Evolutionary conservation across 148 eudicot species (phyloP).

Genomic region (Polygonum maritimum): DNA sequence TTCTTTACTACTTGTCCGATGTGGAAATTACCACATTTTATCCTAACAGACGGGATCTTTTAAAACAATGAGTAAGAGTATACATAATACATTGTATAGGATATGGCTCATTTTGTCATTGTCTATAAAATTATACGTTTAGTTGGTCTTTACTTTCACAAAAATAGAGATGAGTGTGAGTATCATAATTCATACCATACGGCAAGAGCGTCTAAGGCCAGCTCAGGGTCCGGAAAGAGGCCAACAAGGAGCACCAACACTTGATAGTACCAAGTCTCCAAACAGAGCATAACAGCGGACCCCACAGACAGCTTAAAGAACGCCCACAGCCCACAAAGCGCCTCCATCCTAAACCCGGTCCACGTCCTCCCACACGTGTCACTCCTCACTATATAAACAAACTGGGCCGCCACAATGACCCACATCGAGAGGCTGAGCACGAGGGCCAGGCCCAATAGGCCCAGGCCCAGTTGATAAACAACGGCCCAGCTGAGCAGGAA

Average conservation of each 20-base stretch:
- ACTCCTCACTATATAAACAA: conserved; percentile 37
- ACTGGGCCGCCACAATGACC: conserved; percentile 48
- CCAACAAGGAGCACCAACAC: conserved; percentile 46
- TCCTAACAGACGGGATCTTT: no score
- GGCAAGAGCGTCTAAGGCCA: conserved; percentile 45
- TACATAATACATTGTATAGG: no score
- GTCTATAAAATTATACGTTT: no score
- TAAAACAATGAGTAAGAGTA: no score
- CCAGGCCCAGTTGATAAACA: conserved; percentile 36
- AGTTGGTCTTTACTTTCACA: no score
- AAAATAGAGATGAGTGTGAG: not conserved
- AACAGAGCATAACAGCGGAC: conserved; percentile 59
- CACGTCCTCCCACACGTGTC: conserved; percentile 32
- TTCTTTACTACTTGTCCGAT: no score
- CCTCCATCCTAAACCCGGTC: conserved; percentile 38
- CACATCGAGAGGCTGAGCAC: conserved; percentile 53
- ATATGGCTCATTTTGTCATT: no score
- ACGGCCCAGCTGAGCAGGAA: conserved; percentile 28
- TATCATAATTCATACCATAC: conserved; percentile 29
- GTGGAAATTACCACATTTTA: no score
- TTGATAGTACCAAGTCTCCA: conserved; percentile 61
- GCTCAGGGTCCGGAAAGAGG: conserved; percentile 34
- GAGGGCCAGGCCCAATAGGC: conserved; percentile 42
- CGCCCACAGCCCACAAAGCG: conserved; percentile 43
- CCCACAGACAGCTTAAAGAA: conserved; percentile 45